Evolutionary conservation across 225 moss, liverwort and hornwort species (phyloP).

Genomic region (Pseudoscleropodium purum): DNA sequence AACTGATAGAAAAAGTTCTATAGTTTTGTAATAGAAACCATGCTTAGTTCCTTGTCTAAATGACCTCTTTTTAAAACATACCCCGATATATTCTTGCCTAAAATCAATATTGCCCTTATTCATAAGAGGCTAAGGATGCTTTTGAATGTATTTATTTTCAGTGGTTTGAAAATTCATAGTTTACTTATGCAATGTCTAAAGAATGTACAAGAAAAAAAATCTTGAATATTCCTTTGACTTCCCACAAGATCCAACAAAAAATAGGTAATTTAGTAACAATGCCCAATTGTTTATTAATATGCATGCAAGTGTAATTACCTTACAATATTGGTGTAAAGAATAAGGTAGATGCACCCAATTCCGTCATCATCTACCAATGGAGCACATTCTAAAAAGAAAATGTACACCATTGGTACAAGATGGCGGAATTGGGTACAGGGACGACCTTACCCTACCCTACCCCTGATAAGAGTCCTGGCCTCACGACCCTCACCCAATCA

Average conservation of each 20-base stretch:
- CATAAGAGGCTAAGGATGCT: accelerated
- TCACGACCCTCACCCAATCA: not conserved
- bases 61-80: accelerated
- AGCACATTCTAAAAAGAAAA: no score
- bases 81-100: accelerated
- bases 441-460: not conserved
- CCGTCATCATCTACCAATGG: no score
- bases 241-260: not conserved
- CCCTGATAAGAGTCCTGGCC: not conserved
- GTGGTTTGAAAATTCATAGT: not conserved
- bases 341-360: no score
- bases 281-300: not conserved
- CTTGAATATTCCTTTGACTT: not conserved
- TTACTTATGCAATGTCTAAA: not conserved
- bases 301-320: not conserved
- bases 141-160: not conserved
- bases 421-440: no score
- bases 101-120: not conserved
- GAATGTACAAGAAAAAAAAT: not conserved
- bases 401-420: no score
- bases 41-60: not conserved
- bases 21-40: not conserved
- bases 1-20: accelerated
- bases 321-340: not conserved
- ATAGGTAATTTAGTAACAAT: accelerated